A percentile compares a stretch with the other conserved stretches of the same genome.
Evolutionary conservation across 805 yeast species (phyloP).

Genomic region (Candida parachauliodes): DNA sequence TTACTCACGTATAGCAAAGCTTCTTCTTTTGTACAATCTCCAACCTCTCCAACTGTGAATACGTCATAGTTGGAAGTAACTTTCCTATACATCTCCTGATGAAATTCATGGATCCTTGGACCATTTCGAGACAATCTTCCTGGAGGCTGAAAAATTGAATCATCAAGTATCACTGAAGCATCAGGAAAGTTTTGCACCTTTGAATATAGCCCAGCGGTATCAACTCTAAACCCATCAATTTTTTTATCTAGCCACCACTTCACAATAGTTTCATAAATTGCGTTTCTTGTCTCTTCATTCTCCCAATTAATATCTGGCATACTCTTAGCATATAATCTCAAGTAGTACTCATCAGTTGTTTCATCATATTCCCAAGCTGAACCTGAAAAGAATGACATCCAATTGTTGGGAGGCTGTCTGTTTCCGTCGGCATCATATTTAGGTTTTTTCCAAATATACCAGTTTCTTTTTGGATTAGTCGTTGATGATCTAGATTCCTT

Average conservation of each 20-base stretch:
- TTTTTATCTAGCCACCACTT: slow-evolving; percentile 55
- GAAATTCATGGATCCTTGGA: slow-evolving; percentile 57
- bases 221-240: slow-evolving; percentile 58
- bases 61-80: slow-evolving; percentile 46
- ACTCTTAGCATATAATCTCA: slow-evolving; percentile 48
- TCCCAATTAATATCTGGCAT: slow-evolving; percentile 68
- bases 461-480: slow-evolving; percentile 54
- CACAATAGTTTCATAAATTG: slow-evolving; percentile 46
- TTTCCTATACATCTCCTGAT: slow-evolving; percentile 46
- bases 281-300: slow-evolving; percentile 34
- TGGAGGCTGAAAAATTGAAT: slow-evolving; percentile 38
- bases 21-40: slow-evolving; percentile 38
- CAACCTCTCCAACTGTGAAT: slow-evolving; percentile 59
- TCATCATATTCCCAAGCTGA: slow-evolving; percentile 59
- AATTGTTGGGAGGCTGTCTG: slow-evolving; percentile 55
- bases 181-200: slow-evolving; percentile 45
- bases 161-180: slow-evolving; percentile 45
- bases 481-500: slow-evolving; percentile 50
- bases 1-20: slow-evolving; percentile 43
- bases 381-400: slow-evolving; percentile 51
- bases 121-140: slow-evolving; percentile 36
- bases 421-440: slow-evolving; percentile 43
- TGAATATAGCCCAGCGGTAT: slow-evolving; percentile 51
- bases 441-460: slow-evolving; percentile 58
- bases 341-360: slow-evolving; percentile 50